Percentiles rank a stretch among this genome's conserved stretches.
Evolutionary conservation across 108 stramenopile genomes (phyloP).

Genomic region (Cylindrotheca closterium): DNA sequence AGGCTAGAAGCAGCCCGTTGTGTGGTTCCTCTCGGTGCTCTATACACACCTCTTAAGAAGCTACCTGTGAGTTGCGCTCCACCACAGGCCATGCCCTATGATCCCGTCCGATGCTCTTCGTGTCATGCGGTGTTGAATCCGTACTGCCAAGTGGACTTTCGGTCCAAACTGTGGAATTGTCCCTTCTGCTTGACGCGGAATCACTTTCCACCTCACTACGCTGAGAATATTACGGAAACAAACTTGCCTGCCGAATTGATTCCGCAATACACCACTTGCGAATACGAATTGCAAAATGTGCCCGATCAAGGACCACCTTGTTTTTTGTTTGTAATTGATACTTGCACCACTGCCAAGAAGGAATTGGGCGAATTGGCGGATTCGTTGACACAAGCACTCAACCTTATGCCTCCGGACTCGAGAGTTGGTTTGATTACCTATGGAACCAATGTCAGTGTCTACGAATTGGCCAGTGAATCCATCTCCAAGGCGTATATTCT

Average conservation of each 20-base stretch:
- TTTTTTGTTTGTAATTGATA: slow-evolving; percentile 97
- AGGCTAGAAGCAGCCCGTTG: slow-evolving; percentile 95
- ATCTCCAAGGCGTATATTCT: slow-evolving; percentile 93
- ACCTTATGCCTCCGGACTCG: slow-evolving; percentile 93
- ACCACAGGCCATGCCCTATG: slow-evolving; percentile 89
- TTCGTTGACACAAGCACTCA: slow-evolving; percentile 89
- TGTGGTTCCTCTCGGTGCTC: slow-evolving; percentile 95
- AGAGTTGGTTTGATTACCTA: slow-evolving; percentile 97
- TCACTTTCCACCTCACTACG: slow-evolving; percentile 99
- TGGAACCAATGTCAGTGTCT: slow-evolving; percentile 97
- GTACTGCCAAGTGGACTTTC: slow-evolving; percentile 96
- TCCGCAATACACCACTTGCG: slow-evolving; percentile 96
- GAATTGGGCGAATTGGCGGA: slow-evolving; percentile 95
- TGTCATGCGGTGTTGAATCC: slow-evolving; percentile 98
- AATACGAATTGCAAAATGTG: slow-evolving; percentile 94
- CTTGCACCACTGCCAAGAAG: slow-evolving; percentile 84
- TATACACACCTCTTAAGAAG: slow-evolving; percentile 97
- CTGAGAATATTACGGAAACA: slow-evolving; percentile 96
- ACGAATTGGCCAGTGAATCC: slow-evolving; percentile 94
- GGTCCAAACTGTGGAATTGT: slow-evolving; percentile 98
- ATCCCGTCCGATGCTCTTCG: slow-evolving; percentile 96
- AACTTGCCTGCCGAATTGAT: slow-evolving; percentile 99
- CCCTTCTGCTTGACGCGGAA: slow-evolving; percentile 98
- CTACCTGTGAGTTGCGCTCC: slow-evolving; percentile 78
- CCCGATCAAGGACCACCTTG: slow-evolving; percentile 88